Percentiles rank a stretch among this genome's conserved stretches.
Conservation (phyloP, 352 stramenopile species). For the Globisporangium middletonii region DNA sequence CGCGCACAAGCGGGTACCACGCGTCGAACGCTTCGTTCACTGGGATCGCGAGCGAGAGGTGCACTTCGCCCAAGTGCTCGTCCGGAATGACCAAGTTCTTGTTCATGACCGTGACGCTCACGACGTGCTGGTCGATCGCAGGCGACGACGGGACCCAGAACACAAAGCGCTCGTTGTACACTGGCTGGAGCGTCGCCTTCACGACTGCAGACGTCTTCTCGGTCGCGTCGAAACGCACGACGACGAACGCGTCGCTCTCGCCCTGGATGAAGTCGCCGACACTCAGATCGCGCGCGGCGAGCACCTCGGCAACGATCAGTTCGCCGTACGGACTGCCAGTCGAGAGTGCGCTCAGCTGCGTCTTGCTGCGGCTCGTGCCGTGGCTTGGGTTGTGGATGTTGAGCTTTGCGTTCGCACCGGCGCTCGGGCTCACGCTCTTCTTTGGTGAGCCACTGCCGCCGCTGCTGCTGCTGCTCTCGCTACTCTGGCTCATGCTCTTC, state of each 20-base stretch:
- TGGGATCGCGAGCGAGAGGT: conserved; percentile 56
- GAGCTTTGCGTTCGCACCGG: conserved; percentile 23
- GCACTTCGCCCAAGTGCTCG: conserved; percentile 63
- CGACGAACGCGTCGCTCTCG: conserved; percentile 37
- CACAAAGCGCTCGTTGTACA: conserved; percentile 70
- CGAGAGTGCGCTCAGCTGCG: conserved; percentile 18
- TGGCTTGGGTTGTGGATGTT: conserved; percentile 48
- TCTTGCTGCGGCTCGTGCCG: conserved; percentile 6
- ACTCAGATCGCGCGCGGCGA: conserved; percentile 44
- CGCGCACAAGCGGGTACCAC: conserved; percentile 62
- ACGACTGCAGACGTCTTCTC: conserved; percentile 31
- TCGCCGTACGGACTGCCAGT: conserved; percentile 56
- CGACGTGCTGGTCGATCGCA: conserved; percentile 29
- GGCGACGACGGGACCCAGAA: conserved; percentile 57
- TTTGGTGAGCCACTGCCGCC: not conserved
- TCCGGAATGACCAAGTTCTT: conserved; percentile 32
- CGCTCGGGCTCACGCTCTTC: conserved; percentile 6
- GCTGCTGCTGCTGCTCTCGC: conserved; percentile 1
- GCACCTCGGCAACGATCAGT: conserved; percentile 55
- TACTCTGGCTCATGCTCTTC: conserved; percentile 32
- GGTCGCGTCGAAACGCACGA: conserved; percentile 29
- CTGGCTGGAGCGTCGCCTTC: conserved; percentile 18
- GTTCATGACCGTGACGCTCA: conserved; percentile 48
- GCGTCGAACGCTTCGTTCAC: conserved; percentile 62
- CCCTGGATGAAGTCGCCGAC: conserved; percentile 32